Evolutionary conservation across 177 flowering plant genomes (phyloP).

Genomic region (Vitis hybrid): DNA sequence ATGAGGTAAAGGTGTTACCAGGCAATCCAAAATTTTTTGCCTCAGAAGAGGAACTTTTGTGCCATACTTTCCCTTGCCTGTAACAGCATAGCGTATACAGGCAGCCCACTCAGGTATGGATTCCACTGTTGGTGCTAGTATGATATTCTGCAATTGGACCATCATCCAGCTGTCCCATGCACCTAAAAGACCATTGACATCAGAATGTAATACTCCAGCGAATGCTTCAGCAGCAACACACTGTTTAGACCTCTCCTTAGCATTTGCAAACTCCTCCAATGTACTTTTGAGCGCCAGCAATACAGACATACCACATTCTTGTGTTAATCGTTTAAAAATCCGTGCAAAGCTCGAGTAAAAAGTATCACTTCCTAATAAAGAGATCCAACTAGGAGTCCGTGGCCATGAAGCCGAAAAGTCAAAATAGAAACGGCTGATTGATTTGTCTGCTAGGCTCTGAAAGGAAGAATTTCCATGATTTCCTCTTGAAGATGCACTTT

Average conservation of each 20-base stretch:
- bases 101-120: conserved; percentile 98
- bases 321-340: conserved; percentile 82
- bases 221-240: conserved; percentile 99
- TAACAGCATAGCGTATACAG: conserved; percentile 93
- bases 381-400: conserved; percentile 96
- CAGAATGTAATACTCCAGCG: conserved; percentile 93
- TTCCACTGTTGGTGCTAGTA: conserved; percentile 80
- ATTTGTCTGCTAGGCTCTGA: conserved; percentile 87
- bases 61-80: conserved; percentile 93
- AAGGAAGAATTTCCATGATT: conserved; percentile 60
- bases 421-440: conserved; percentile 90
- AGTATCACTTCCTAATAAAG: conserved; percentile 73
- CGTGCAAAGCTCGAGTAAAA: conserved; percentile 90
- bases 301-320: conserved; percentile 95
- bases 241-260: conserved; percentile 94
- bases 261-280: conserved; percentile 69
- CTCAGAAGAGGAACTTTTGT: conserved; percentile 71
- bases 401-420: conserved; percentile 98
- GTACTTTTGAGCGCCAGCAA: conserved; percentile 53
- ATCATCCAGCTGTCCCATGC: conserved; percentile 91
- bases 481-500: conserved; percentile 71
- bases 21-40: conserved; percentile 69
- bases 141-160: conserved; percentile 60
- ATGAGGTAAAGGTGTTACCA: conserved; percentile 72
- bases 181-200: conserved; percentile 68